Evolutionary conservation across 352 stramenopile genomes (phyloP).

Genomic region (Phytophthora pisi): DNA sequence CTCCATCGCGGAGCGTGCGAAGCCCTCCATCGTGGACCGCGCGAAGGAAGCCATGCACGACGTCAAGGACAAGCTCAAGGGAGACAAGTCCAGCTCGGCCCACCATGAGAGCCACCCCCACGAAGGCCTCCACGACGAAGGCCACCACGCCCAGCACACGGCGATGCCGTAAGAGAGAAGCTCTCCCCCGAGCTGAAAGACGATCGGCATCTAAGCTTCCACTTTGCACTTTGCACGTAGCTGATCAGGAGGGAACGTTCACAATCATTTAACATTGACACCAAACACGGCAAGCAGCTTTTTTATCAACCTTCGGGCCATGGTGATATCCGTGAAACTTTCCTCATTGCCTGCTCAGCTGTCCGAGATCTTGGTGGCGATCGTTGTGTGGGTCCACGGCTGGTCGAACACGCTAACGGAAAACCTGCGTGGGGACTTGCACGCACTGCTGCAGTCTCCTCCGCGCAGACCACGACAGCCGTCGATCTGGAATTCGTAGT

Average conservation of each 20-base stretch:
- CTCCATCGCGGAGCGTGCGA: conserved; percentile 35
- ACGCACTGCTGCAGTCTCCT: conserved; percentile 15
- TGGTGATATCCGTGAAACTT: not conserved
- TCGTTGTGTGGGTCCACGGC: conserved; percentile 26
- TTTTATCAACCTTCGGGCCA: not conserved
- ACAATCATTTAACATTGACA: not conserved
- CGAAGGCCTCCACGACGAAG: conserved; percentile 4
- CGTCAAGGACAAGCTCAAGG: conserved; percentile 38
- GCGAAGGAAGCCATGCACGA: conserved; percentile 38
- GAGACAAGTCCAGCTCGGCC: conserved; percentile 25
- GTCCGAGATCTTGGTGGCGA: conserved; percentile 7
- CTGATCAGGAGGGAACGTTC: not conserved
- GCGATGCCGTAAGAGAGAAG: not conserved
- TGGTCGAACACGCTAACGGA: conserved; percentile 26
- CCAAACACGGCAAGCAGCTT: not conserved
- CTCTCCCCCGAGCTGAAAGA: not conserved
- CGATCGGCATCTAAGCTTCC: not conserved
- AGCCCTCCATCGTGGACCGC: conserved; percentile 39
- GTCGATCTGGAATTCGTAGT: conserved; percentile 28
- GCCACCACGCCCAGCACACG: conserved; percentile 16
- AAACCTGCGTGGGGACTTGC: conserved; percentile 8
- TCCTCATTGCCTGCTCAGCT: not conserved
- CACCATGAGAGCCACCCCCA: not conserved
- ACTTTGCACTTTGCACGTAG: not conserved
- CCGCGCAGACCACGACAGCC: conserved; percentile 17